A percentile compares a stretch with the other conserved stretches of the same genome.
phyloP scores from a whole-genome alignment of 2,329 filamentous ascomycete species.

The Sporothrix euskadiensis region DNA sequence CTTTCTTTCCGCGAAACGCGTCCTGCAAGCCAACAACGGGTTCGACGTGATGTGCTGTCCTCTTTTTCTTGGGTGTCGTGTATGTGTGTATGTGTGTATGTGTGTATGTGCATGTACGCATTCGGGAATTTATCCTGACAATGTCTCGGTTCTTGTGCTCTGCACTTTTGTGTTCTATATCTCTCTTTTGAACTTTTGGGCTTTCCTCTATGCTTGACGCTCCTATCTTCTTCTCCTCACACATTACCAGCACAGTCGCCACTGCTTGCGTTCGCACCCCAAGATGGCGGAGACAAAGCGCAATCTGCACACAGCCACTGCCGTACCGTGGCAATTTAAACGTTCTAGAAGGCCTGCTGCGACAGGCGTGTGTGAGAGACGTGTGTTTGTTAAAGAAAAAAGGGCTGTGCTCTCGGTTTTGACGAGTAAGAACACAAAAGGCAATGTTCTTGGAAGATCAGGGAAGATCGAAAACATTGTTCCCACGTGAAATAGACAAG shows the following conservation, averaged over 20 bases:
- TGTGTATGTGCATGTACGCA: constrained; percentile 8
- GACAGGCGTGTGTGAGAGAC: neutral
- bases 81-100: neutral
- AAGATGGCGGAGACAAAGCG: constrained; percentile 6
- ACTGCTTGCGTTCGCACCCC: neutral
- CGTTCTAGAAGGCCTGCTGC: constrained; percentile 19
- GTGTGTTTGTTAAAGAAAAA: neutral
- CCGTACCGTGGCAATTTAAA: constrained; percentile 12
- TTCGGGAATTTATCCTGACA: constrained; percentile 17
- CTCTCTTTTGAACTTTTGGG: neutral
- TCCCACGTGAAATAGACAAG: constrained; percentile 8
- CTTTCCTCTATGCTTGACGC: neutral
- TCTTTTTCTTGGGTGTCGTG: neutral
- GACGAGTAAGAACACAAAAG: neutral
- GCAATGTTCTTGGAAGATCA: neutral
- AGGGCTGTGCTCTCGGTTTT: neutral
- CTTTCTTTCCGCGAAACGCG: constrained; percentile 5
- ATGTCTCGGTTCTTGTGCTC: constrained; percentile 10
- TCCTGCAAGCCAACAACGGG: constrained; percentile 10
- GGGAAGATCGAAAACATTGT: neutral
- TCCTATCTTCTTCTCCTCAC: neutral
- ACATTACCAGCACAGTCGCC: neutral
- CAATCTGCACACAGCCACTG: constrained; percentile 19
- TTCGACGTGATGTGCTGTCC: neutral
- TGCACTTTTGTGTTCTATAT: neutral